A percentile compares a stretch with the other conserved stretches of the same genome.
Evolutionary conservation across 1,284 basidiomycete genomes (phyloP).

Genomic region (Ceratobasidium sp.): DNA sequence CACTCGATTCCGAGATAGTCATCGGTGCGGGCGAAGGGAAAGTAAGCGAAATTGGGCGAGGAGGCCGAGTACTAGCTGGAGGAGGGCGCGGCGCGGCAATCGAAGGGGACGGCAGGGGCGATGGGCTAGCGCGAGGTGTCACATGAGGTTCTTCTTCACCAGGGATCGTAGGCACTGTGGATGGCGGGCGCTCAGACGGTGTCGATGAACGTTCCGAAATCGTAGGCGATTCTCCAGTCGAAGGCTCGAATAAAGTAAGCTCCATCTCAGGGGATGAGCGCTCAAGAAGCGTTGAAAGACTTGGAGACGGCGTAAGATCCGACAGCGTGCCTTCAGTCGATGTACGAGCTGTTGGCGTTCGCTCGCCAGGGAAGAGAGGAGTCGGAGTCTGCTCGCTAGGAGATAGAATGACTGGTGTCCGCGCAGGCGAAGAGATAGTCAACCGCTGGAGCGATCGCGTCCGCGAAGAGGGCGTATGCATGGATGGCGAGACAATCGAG

Average conservation of each 20-base stretch:
- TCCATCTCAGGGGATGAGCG: neutral
- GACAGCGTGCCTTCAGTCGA: constrained; percentile 12
- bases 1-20: constrained; percentile 27
- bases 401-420: neutral
- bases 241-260: constrained; percentile 4
- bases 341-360: constrained; percentile 4
- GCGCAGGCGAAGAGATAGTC: constrained; percentile 12
- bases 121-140: constrained; percentile 17
- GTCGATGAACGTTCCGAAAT: neutral
- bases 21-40: constrained; percentile 42
- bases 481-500: constrained; percentile 19
- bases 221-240: constrained; percentile 19
- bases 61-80: neutral
- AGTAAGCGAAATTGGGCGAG: constrained; percentile 3
- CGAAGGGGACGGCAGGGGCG: constrained; percentile 7
- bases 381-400: neutral
- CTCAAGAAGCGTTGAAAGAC: constrained; percentile 4
- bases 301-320: constrained; percentile 30
- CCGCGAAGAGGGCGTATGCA: constrained; percentile 27
- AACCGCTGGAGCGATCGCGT: neutral
- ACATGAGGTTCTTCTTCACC: constrained; percentile 21
- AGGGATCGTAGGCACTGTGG: constrained; percentile 13
- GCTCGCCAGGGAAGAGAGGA: constrained; percentile 1
- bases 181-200: constrained; percentile 21
- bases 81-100: neutral